Conservation (phyloP, 2,329 filamentous ascomycete species). For the Pestalotiopsis sp. region DNA sequence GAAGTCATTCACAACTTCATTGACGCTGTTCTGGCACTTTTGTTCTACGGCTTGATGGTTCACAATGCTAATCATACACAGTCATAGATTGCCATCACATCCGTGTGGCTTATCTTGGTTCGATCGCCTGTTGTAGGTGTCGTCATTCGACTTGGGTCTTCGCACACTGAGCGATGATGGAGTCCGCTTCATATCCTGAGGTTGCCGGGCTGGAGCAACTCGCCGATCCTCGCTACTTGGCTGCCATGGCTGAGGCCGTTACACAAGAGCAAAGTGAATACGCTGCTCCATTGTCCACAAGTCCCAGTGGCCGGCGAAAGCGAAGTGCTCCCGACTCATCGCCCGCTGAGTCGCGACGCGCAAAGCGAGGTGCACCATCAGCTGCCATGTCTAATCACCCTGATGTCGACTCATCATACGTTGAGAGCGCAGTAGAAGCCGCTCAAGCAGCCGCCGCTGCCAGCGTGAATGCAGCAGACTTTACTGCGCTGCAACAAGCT, state of each 20-base stretch:
- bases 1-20: not conserved
- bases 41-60: not conserved
- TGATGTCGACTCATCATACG: conserved; percentile 47
- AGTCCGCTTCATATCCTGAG: conserved; percentile 32
- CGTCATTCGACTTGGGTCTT: not conserved
- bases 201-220: conserved; percentile 30
- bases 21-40: not conserved
- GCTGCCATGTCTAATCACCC: conserved; percentile 42
- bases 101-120: not conserved
- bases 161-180: conserved; percentile 22
- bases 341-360: conserved; percentile 48
- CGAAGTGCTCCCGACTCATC: conserved; percentile 45
- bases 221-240: conserved; percentile 32
- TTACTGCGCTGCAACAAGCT: conserved; percentile 57
- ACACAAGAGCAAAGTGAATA: conserved; percentile 49
- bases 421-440: conserved; percentile 53
- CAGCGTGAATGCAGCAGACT: conserved; percentile 53
- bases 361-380: conserved; percentile 49
- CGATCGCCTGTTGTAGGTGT: conserved; percentile 3
- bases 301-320: conserved; percentile 56
- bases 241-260: conserved; percentile 48
- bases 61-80: not conserved
- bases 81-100: not conserved
- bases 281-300: conserved; percentile 38
- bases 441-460: conserved; percentile 39